phyloP scores from a whole-genome alignment of 768 basidiomycete genomes.

The Leccinum arenicola region DNA sequence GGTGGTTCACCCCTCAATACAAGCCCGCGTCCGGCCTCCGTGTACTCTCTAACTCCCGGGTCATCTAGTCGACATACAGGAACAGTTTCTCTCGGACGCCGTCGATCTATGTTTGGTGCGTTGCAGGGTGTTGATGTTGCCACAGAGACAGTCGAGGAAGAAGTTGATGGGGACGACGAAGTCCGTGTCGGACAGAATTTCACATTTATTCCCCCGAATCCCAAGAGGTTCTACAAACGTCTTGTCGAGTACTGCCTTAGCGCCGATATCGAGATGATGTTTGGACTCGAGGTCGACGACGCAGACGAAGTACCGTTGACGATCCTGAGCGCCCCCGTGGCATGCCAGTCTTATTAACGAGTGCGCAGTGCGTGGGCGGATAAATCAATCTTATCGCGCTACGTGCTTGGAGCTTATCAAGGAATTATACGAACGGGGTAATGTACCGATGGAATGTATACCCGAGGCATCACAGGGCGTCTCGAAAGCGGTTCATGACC shows the following conservation, averaged over 20 bases:
- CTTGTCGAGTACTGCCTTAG: constrained; percentile 81
- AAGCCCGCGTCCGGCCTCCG: constrained; percentile 51
- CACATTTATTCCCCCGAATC: constrained; percentile 88
- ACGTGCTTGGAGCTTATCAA: constrained; percentile 80
- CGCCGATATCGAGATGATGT: constrained; percentile 85
- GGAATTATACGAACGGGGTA: constrained; percentile 82
- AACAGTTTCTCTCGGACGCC: constrained; percentile 63
- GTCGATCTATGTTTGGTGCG: constrained; percentile 53
- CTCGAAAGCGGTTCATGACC: constrained; percentile 66
- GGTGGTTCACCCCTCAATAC: constrained; percentile 18
- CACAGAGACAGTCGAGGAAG: constrained; percentile 36
- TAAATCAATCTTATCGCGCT: constrained; percentile 73
- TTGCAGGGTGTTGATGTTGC: constrained; percentile 28
- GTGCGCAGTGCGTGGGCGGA: constrained; percentile 87
- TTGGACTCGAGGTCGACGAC: constrained; percentile 84
- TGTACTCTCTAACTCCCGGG: constrained; percentile 45
- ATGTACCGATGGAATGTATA: constrained; percentile 93
- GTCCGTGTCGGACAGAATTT: constrained; percentile 73
- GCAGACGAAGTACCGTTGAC: constrained; percentile 94
- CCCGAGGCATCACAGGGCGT: constrained; percentile 83
- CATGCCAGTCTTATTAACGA: constrained; percentile 86
- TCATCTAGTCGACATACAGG: constrained; percentile 50
- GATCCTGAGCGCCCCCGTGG: constrained; percentile 62
- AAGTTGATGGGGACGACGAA: constrained; percentile 61
- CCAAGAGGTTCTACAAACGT: constrained; percentile 80